phyloP scores from a whole-genome alignment of 805 yeast genomes.

The Tetrapisispora phaffii region DNA sequence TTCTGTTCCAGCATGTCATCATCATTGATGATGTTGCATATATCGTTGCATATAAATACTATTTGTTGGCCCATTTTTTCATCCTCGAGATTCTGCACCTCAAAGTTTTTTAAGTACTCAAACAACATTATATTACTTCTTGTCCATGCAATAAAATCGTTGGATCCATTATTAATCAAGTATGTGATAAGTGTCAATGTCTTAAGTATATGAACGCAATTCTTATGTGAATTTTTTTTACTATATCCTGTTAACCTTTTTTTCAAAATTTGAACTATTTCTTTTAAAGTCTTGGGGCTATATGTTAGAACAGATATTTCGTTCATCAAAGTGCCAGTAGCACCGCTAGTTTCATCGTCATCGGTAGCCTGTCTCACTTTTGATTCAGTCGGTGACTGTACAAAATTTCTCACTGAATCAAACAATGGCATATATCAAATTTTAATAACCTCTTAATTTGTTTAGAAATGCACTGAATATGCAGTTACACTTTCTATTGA shows the following conservation, averaged over 20 bases:
- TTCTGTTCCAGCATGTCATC: constrained; percentile 19
- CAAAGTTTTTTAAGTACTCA: constrained; percentile 29
- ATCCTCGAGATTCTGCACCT: constrained; percentile 26
- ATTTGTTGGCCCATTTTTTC: constrained; percentile 33
- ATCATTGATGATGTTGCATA: constrained; percentile 26
- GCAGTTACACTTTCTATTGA: no score
- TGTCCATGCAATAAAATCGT: constrained; percentile 40
- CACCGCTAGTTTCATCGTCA: constrained; percentile 44
- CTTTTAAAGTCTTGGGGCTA: constrained; percentile 31
- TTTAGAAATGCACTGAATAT: no score
- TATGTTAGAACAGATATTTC: constrained; percentile 41
- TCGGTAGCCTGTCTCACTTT: constrained; percentile 38
- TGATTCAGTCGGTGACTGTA: constrained; percentile 28
- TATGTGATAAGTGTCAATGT: constrained; percentile 44
- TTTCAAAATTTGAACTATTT: constrained; percentile 33
- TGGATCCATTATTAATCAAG: constrained; percentile 44
- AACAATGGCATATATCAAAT: constrained; percentile 23
- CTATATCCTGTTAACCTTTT: constrained; percentile 31
- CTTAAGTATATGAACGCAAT: constrained; percentile 37
- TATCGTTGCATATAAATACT: constrained; percentile 31
- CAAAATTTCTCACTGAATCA: constrained; percentile 25
- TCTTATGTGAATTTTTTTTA: constrained; percentile 20
- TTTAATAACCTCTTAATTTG: background rate
- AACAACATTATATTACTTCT: constrained; percentile 25
- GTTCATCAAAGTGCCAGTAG: constrained; percentile 45